Conservation (phyloP, 1,284 basidiomycete genomes). For the Tilletia setariae region DNA sequence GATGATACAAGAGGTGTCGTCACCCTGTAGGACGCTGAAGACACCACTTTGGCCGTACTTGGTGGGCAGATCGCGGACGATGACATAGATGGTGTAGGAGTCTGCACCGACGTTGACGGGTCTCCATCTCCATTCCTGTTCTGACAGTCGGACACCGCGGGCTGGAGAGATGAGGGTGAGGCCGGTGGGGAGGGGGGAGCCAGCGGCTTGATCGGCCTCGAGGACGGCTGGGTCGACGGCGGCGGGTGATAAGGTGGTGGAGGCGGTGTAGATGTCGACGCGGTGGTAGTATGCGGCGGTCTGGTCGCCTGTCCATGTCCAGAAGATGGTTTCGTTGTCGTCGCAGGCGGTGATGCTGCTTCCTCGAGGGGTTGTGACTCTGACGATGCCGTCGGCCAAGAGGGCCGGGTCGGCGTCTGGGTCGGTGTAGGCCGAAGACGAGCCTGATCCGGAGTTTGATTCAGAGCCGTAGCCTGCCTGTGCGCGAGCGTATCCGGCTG, state of each 20-base stretch:
- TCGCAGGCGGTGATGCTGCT: slow-evolving; percentile 1
- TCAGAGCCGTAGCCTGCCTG: neutral
- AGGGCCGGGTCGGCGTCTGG: slow-evolving; percentile 8
- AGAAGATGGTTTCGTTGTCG: neutral
- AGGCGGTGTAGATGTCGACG: slow-evolving; percentile 3
- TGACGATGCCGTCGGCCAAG: slow-evolving; percentile 8
- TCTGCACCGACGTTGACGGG: neutral
- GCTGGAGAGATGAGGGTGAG: slow-evolving; percentile 12
- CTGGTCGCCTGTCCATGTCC: slow-evolving; percentile 4
- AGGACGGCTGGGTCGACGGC: neutral
- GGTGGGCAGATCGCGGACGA: slow-evolving; percentile 1
- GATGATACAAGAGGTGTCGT: slow-evolving; percentile 9
- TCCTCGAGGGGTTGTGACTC: neutral
- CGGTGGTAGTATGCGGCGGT: slow-evolving; percentile 10
- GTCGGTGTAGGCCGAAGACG: neutral
- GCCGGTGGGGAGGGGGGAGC: neutral
- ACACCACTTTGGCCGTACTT: slow-evolving; percentile 12
- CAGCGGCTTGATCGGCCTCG: neutral
- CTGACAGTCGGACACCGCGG: slow-evolving; percentile 2
- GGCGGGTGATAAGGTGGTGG: neutral
- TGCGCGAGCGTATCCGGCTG: neutral
- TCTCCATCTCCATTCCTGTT: slow-evolving; percentile 2
- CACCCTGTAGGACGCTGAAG: neutral
- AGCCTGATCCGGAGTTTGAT: neutral
- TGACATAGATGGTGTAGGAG: slow-evolving; percentile 9